Evolutionary conservation across 305 asterid genomes (phyloP), one percentile per base, ranked within the genome.

Genomic region (Euphrasia arctica): DNA sequence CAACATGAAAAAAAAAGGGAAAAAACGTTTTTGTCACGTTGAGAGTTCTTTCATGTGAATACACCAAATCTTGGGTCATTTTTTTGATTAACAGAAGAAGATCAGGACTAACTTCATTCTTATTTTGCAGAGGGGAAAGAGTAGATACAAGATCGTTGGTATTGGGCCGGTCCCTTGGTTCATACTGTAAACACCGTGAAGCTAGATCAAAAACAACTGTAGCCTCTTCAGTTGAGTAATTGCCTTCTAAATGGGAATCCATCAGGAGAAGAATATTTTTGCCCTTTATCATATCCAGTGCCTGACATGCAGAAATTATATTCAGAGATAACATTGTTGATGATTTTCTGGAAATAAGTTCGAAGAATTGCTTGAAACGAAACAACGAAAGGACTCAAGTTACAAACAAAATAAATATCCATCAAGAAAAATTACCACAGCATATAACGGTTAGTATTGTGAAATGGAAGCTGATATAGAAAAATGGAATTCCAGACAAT

Each of bases 221-320:
- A 49, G 98, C 98, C 84, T 92, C 97, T 79, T 89, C 98, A 54
- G 84, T 78, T 56, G 90, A 87, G 81, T 85, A 92, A 75, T 89
- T 92, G 12, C 97, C 97, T 81, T 92, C 98, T 78, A 92, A 78
- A 79, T 92, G 97, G 59, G 98, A 92, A 72, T 92, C 98, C 95
- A 89, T 92, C 70, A 92, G 68, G 66, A 89, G 89, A 66, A 82
- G 88, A 75, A 89, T 92, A 76, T 92, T 92, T 78, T 81, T 92
- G 54, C 98, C 98, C 36, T 96, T 84, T 70, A 89, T 89, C 97
- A 89, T 89, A 58, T 92, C 98, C 51, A 92, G 80, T 36, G 98
- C 98, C 98, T 91, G 85, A 65, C 58, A 82, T 52, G 62, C 50
- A 71, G 29, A 57, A 36, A 34, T 49, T 8, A 28, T 28, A 65